Evolutionary conservation across 768 basidiomycete genomes (phyloP).

Genomic region (Sporobolomyces pararoseus): DNA sequence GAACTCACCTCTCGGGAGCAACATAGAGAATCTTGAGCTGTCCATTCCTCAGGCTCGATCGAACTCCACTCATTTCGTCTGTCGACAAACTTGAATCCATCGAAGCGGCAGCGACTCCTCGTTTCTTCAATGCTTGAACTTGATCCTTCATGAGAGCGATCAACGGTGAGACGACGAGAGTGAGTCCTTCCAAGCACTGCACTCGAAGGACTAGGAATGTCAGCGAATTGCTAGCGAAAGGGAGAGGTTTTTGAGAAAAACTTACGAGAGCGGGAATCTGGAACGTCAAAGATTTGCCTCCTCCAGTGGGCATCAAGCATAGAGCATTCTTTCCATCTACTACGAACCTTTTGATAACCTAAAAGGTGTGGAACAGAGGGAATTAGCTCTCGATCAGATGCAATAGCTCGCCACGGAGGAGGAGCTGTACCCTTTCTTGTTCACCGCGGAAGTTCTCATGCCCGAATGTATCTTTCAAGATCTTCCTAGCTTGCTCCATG

Average conservation of each 20-base stretch:
- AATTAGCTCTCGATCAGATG: neutral
- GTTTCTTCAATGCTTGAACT: slow-evolving; percentile 49
- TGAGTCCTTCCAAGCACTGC: slow-evolving; percentile 60
- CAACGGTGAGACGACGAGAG: slow-evolving; percentile 85
- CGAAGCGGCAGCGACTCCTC: slow-evolving; percentile 52
- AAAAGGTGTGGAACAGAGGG: neutral
- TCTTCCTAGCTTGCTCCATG: slow-evolving; percentile 51
- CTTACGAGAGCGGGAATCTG: slow-evolving; percentile 72
- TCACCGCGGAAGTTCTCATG: slow-evolving; percentile 51
- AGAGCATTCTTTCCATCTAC: slow-evolving; percentile 53
- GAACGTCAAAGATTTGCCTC: slow-evolving; percentile 53
- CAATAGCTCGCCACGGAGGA: neutral
- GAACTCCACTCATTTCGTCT: slow-evolving; percentile 49
- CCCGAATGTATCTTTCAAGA: slow-evolving; percentile 50
- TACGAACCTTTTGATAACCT: slow-evolving; percentile 52
- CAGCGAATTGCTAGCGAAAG: neutral
- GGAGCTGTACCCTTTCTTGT: slow-evolving; percentile 50
- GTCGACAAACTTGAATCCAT: slow-evolving; percentile 52
- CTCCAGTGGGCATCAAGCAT: slow-evolving; percentile 75
- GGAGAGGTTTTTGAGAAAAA: no score
- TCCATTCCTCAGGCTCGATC: slow-evolving; percentile 51
- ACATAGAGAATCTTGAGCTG: slow-evolving; percentile 56
- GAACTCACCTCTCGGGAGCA: slow-evolving; percentile 53
- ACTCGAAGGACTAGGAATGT: slow-evolving; percentile 3
- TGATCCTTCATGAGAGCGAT: slow-evolving; percentile 72